Percentiles rank a stretch among this genome's conserved stretches.
Conservation (phyloP, 352 stramenopile genomes). For the Pilasporangium apinafurcum region DNA sequence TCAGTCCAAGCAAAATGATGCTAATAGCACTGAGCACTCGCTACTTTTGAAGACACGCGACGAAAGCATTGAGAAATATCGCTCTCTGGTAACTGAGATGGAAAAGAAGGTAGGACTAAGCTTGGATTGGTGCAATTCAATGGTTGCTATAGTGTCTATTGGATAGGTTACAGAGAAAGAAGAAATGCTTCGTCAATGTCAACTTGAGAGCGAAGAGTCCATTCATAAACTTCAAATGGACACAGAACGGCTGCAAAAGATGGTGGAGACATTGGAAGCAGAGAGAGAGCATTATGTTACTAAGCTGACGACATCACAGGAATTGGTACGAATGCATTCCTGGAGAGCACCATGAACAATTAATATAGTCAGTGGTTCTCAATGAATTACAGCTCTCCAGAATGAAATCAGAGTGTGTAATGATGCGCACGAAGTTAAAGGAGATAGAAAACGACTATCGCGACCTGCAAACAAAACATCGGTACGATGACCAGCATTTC, state of each 20-base stretch:
- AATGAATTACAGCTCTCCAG: conserved; percentile 47
- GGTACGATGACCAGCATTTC: conserved; percentile 33
- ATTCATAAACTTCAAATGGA: conserved; percentile 46
- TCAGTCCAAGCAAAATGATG: conserved; percentile 14
- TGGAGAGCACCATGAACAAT: neutral
- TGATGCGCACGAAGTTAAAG: conserved; percentile 64
- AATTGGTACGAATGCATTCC: conserved; percentile 30
- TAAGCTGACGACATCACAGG: conserved; percentile 51
- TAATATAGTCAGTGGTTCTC: neutral
- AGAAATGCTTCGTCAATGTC: conserved; percentile 24
- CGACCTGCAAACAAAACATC: conserved; percentile 61
- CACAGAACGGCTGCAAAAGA: conserved; percentile 32
- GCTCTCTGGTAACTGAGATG: conserved; percentile 20
- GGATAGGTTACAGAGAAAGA: conserved; percentile 35
- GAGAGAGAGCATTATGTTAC: conserved; percentile 40
- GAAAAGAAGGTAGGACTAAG: conserved; percentile 43
- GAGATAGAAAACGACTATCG: conserved; percentile 75
- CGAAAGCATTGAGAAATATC: conserved; percentile 43
- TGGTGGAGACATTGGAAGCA: conserved; percentile 36
- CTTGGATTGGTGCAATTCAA: too few species aligned
- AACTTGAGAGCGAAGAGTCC: conserved; percentile 40
- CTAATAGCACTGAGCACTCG: conserved; percentile 9
- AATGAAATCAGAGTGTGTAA: conserved; percentile 62
- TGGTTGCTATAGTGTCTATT: neutral
- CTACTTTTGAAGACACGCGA: conserved; percentile 32